Base-by-base conservation (phyloP, 176 grass and related monocot species). In the Hsuehochloa calcarea region DNA sequence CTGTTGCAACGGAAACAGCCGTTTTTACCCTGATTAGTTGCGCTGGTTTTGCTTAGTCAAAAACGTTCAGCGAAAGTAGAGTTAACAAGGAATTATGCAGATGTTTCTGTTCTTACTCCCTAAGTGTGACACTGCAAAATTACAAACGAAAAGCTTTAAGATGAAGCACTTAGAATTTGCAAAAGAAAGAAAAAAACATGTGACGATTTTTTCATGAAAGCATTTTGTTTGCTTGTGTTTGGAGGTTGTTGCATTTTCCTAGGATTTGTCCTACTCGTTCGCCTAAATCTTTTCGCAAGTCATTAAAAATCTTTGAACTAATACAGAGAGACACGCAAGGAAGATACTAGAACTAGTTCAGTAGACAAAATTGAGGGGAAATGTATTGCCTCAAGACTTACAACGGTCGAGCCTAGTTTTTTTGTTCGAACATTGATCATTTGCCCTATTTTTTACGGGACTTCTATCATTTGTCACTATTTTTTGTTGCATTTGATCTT, bases 1-100 rank as follows among this genome's bases (percentile, higher is more conserved):
- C 93, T 99, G 96, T 29, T 25, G 5, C 34, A 73, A 5, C 1
- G 10, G 38, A 10, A 27, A 70, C 1, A 41, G 22, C 38, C 0
- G 5, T 25, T 52, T 74, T 80, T 19, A 51, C 10, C 0, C 41
- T 63, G 8, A 22, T 70, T 37, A 79, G 35, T 15, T 31, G 6
- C 11, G 41, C 41, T 43, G 20, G 12, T 80, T 52, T 80, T 52
- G 9, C 67, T 54, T 64, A 37, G n/a, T 80, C 1, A 43, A 65
- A 63, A 73, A 66, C 5, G 16, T 19, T 52, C 15, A 19, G 50
- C 50, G 16, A 47, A 79, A 31, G 59, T 10, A 44, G 9, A 14
- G 46, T 49, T 49, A 49, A 15, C 46, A 49, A 49, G 44, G 44
- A 46, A 46, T 13, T 3, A 46, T 46, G 40, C 49, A 51, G 49